A percentile compares a stretch with the other conserved stretches of the same genome.
Conservation (phyloP, 2,329 filamentous ascomycete genomes). For the Tolypocladium sp. region DNA sequence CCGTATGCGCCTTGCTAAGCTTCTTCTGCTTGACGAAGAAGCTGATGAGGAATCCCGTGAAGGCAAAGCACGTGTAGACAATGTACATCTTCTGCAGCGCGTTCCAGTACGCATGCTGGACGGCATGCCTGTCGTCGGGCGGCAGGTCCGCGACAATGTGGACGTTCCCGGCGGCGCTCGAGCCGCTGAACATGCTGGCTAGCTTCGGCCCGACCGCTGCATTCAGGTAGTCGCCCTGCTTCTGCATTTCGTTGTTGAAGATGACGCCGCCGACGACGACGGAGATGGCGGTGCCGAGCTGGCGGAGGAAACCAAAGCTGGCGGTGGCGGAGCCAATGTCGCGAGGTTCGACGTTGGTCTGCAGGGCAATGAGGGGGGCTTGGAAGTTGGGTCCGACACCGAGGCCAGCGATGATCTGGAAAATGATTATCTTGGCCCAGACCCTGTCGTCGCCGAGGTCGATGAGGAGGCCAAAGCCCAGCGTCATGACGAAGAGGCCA, state of each 20-base stretch:
- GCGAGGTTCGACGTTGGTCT: constrained; percentile 49
- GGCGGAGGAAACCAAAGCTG: constrained; percentile 58
- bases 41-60: constrained; percentile 35
- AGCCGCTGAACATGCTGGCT: constrained; percentile 45
- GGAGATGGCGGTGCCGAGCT: constrained; percentile 57
- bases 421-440: constrained; percentile 49
- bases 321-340: constrained; percentile 63
- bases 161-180: constrained; percentile 51
- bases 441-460: constrained; percentile 47
- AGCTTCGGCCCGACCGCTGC: constrained; percentile 39
- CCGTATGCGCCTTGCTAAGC: constrained; percentile 45
- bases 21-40: constrained; percentile 38
- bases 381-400: constrained; percentile 64
- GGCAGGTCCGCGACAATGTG: constrained; percentile 44
- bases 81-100: constrained; percentile 48
- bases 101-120: constrained; percentile 37
- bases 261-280: constrained; percentile 70
- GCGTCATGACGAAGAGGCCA: constrained; percentile 48
- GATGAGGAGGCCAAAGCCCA: constrained; percentile 58
- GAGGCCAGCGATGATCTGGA: constrained; percentile 53
- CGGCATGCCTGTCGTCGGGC: constrained; percentile 30
- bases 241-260: constrained; percentile 66
- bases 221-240: constrained; percentile 38
- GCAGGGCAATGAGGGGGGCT: constrained; percentile 57
- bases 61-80: constrained; percentile 42